Evolutionary conservation across 2,329 filamentous ascomycete genomes (phyloP), one percentile per base, ranked within the genome.

Genomic region (Hymenoscyphus repandus): DNA sequence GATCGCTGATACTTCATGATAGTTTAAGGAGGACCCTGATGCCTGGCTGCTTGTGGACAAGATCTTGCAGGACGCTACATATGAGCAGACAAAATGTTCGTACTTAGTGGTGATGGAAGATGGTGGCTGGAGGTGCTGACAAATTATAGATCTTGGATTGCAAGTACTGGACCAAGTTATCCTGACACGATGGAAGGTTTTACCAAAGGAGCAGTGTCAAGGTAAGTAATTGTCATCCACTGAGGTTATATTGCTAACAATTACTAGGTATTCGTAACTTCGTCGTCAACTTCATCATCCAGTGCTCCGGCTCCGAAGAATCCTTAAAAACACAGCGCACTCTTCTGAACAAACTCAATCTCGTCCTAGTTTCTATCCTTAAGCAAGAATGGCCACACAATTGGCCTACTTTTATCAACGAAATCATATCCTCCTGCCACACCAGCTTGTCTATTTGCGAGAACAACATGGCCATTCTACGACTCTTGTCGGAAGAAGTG

Each of bases 361-460:
- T 99, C 64, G 92, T 97, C 52, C 86, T 99, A 58, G 90, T 99
- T 62, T 96, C 91, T 51, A 92, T 99, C 57, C 77, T 99, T 66
- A 99, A 99, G 78, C 93, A 99, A 73, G 93, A 99, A 72, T 99
- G 93, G 93, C 93, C 93, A 51, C 92, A 97, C 73, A 95, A 99
- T 77, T 99, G 95, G 93, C 93, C 95, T 10, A 96, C 90, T 17
- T 99, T 99, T 72, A 97, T 99, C 79, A 97, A 97, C 76, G 93
- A 99, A 75, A 99, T 99, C 71, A 90, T 99, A 63, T 87, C 90
- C 18, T 92, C 93, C 50, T 97, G 91, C 72, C 91, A 95, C 69
- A 92, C 89, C 61, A 96, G 88, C 71, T 77, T 99, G 48, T 93
- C 92, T 34, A 95, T 99, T 63, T 99, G 95, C 80, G 93, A 99